phyloP scores from a whole-genome alignment of 768 basidiomycete species.

The Cyclocybe cylindracea region DNA sequence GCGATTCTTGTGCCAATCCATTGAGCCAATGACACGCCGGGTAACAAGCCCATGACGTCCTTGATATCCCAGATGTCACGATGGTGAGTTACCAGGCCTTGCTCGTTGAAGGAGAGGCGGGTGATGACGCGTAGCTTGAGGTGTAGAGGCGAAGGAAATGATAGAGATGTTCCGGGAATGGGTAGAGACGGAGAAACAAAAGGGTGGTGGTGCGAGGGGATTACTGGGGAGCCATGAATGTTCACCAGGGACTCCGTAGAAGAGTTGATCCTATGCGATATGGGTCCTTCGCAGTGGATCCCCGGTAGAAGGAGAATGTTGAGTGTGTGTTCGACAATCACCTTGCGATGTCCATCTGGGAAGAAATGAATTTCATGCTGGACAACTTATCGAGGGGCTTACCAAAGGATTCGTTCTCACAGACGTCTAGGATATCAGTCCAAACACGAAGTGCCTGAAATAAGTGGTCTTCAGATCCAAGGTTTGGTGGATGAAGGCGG shows the following conservation, averaged over 20 bases:
- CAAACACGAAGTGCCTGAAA: conserved; percentile 70
- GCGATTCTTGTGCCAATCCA: conserved; percentile 69
- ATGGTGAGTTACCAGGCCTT: conserved; percentile 78
- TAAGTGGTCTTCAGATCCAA: conserved; percentile 39
- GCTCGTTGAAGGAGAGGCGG: conserved; percentile 77
- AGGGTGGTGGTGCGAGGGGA: conserved; percentile 27
- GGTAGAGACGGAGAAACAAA: conserved; percentile 49
- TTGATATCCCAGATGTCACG: conserved; percentile 82
- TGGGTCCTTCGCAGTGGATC: conserved; percentile 52
- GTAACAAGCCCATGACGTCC: conserved; percentile 73
- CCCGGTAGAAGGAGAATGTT: conserved; percentile 77
- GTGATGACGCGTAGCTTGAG: conserved; percentile 72
- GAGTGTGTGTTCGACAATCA: conserved; percentile 78
- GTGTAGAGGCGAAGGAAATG: conserved; percentile 71
- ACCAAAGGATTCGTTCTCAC: conserved; percentile 83
- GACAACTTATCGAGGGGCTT: conserved; percentile 8
- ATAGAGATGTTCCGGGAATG: conserved; percentile 58
- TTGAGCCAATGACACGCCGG: conserved; percentile 64
- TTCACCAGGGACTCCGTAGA: conserved; percentile 43
- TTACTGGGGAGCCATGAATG: conserved; percentile 27
- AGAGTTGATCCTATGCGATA: conserved; percentile 26
- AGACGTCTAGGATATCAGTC: conserved; percentile 75
- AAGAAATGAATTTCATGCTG: conserved; percentile 1
- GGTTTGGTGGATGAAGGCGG: conserved; percentile 38
- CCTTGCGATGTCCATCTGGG: conserved; percentile 71